A percentile compares a stretch with the other conserved stretches of the same genome.
phyloP scores from a whole-genome alignment of 129 eudicot genomes.

The Oenanthe sinensis region DNA sequence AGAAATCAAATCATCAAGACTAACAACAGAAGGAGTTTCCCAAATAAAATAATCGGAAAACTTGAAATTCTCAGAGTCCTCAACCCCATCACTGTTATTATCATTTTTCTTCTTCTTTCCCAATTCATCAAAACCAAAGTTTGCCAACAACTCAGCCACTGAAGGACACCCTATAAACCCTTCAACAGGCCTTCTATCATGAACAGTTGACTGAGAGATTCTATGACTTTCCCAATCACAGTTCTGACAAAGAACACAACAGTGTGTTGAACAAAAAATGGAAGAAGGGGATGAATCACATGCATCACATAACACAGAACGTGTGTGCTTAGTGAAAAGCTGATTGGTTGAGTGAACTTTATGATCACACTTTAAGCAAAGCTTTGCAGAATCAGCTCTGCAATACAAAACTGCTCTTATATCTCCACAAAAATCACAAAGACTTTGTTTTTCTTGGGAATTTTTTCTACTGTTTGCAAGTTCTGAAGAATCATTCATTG shows the following conservation, averaged over 20 bases:
- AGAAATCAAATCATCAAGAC: conserved; percentile 71
- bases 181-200: conserved; percentile 65
- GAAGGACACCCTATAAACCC: conserved; percentile 69
- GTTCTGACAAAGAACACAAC: conserved; percentile 66
- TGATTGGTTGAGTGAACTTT: conserved; percentile 76
- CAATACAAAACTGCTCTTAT: conserved; percentile 58
- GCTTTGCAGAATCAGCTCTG: conserved; percentile 81
- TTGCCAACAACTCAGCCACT: conserved; percentile 41
- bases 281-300: conserved; percentile 71
- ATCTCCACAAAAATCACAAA: conserved; percentile 70
- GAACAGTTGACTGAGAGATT: conserved; percentile 17
- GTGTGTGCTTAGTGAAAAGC: conserved; percentile 68
- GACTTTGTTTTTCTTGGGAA: conserved; percentile 5
- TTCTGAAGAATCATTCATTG: conserved; percentile 31
- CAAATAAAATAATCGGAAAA: conserved; percentile 55
- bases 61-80: conserved; percentile 32
- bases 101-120: conserved; percentile 28
- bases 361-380: conserved; percentile 61
- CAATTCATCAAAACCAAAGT: conserved; percentile 67
- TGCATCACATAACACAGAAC: conserved; percentile 56
- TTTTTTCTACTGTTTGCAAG: neutral
- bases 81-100: conserved; percentile 8
- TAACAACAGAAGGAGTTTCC: conserved; percentile 68
- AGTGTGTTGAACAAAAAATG: conserved; percentile 54
- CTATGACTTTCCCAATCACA: conserved; percentile 81